phyloP scores from a whole-genome alignment of 1,284 basidiomycete genomes.

The Apiotrichum gamsii region DNA sequence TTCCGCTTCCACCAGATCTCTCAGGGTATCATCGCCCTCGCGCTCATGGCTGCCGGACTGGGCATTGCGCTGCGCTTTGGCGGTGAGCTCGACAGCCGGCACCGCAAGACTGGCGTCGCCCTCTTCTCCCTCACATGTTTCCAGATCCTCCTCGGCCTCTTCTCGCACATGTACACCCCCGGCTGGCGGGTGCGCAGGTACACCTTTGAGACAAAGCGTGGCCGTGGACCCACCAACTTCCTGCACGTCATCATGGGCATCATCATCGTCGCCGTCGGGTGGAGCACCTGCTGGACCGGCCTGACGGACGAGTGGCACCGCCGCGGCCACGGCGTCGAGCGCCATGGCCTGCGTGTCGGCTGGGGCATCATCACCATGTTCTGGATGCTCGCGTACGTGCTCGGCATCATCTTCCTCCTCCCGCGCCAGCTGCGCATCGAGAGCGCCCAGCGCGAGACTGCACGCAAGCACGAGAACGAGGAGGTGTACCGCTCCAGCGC shows the following conservation, averaged over 20 bases:
- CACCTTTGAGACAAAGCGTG: slow-evolving; percentile 21
- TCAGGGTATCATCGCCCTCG: slow-evolving; percentile 54
- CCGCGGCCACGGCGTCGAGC: slow-evolving; percentile 18
- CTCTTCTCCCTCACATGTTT: slow-evolving; percentile 58
- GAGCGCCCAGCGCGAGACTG: slow-evolving; percentile 1
- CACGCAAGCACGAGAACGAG: slow-evolving; percentile 3
- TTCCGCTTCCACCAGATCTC: slow-evolving; percentile 54
- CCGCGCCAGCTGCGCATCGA: slow-evolving; percentile 20
- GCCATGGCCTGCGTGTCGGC: slow-evolving; percentile 26
- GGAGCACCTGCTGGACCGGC: slow-evolving; percentile 27
- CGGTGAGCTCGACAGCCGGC: slow-evolving; percentile 43
- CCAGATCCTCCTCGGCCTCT: slow-evolving; percentile 56
- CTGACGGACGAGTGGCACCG: slow-evolving; percentile 27
- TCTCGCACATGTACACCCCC: slow-evolving; percentile 54
- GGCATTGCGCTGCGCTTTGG: slow-evolving; percentile 23
- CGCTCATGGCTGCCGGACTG: slow-evolving; percentile 53
- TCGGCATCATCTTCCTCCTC: slow-evolving; percentile 22
- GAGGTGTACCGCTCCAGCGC: slow-evolving; percentile 1
- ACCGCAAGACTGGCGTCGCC: slow-evolving; percentile 57
- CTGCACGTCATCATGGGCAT: slow-evolving; percentile 31
- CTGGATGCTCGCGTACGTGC: slow-evolving; percentile 16
- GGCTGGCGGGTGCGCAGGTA: slow-evolving; percentile 1
- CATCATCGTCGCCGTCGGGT: slow-evolving; percentile 28
- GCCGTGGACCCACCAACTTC: slow-evolving; percentile 32
- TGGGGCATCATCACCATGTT: slow-evolving; percentile 29